Evolutionary conservation across 192 early-diverging fungal species (phyloP), one percentile per base, ranked within the genome.

Genomic region (Umbelopsis vinacea): DNA sequence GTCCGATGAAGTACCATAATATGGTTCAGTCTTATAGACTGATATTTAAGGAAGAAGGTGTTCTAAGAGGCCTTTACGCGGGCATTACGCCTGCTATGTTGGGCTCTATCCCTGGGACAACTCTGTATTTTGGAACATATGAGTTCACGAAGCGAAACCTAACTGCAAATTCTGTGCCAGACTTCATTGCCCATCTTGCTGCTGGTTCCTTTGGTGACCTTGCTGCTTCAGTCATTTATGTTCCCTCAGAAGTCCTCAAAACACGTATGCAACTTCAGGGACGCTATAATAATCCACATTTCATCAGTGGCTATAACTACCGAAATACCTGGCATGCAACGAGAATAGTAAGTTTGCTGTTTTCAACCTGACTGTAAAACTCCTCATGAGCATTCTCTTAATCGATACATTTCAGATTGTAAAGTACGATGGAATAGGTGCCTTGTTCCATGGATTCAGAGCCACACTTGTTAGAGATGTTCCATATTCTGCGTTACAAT

Each of bases 241-340:
- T 88, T 2, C 86, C 86, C 15, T 88, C 86, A 11, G 86, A 88
- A 66, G 86, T 88, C 11, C 74, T 92, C 54, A 94, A 94, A 76
- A 92, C 91, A 2, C 84, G 93, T 29, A 83, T 94, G 76, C 93
- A 94, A 69, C 81, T 94, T 21, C 93, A 94, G 71, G 92, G 92
- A 17, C 77, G 86, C 37, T 89, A 89, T 70, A 91, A 91, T 70
- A 91, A 91, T 72, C 89, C 89, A 26, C 82, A 78, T 50, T 84
- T 80, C 85, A 88, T 81, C 77, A 91, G 79, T 70, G 85, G 81
- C 81, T 92, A 94, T 75, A 86, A 86, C 68, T 92, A 94, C 73
- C 81, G 88, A 76, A 90, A 87, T 66, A 89, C 88, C 29, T 80
- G 84, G 78, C 83, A 84, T 63, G 85, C 88, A 2, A 79, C 90